Base-by-base conservation (phyloP, 306 rosid species). In the Fagus crenata region DNA sequence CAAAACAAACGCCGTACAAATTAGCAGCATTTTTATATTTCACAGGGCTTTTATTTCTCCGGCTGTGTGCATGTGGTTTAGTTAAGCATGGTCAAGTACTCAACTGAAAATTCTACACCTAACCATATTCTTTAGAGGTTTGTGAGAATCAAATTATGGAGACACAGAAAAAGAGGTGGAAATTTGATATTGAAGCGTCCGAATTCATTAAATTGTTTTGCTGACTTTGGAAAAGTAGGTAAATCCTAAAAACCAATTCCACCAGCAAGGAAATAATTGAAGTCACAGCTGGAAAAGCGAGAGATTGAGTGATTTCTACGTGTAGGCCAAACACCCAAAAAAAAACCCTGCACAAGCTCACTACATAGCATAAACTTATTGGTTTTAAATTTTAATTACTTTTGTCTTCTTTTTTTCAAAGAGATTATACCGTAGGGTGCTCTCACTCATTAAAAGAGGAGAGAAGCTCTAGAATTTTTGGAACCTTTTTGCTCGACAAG, bases 291-390 rank as follows among this genome's bases (percentile, higher is more conserved):
- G 2, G 51, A 60, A 70, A 61, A 51, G 49, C 40, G 3, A 55
- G 65, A 12, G 58, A 35, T 77, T 49, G 82, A 82, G 81, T 77
- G 60, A 58, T 2, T 61, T 74, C 69, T 58, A 67, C 81, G 78
- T 28, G 31, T 36, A 64, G 51, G 6, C 37, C 64, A 49, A 49
- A 22, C 28, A 22, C 28, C 28, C 28, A 22, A 22, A 22, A 22
- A 22, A 22, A 46, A 36, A 12, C 73, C 67, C 55, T 53, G 31
- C 42, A 13, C 37, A 73, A 54, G 17, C 4, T 70, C 9, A 9
- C 55, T 32, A 1, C 39, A 22, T 69, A 2, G 12, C 53, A 41
- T 74, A 13, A 33, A 5, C 8, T 53, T 22, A 49, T 49, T 36
- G 46, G 37, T 28, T 36, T 13, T 12, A 8, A 49, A 1, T 18